Conservation (phyloP, 768 basidiomycete species). For the Tylopilus subfusipes region DNA sequence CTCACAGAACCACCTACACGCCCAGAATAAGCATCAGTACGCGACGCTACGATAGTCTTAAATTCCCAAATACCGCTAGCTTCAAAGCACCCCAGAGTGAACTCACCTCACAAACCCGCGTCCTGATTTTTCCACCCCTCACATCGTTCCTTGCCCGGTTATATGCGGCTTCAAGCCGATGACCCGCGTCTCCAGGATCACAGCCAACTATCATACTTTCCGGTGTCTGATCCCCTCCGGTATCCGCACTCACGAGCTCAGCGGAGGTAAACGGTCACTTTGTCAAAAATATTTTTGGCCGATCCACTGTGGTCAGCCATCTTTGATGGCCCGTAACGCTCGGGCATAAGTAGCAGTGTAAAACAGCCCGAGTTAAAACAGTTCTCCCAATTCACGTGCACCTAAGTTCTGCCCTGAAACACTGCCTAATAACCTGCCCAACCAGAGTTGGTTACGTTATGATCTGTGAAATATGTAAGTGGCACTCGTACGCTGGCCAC, state of each 20-base stretch:
- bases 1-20: not conserved
- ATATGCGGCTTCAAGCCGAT: not conserved
- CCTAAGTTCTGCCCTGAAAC: not conserved
- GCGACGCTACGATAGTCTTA: not conserved
- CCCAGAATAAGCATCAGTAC: not conserved
- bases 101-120: not conserved
- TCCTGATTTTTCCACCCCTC: not conserved
- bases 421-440: not conserved
- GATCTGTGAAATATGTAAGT: not conserved
- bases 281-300: not conserved
- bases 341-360: not conserved
- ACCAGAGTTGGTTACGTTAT: conserved; percentile 11
- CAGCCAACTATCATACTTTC: not conserved
- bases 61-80: conserved; percentile 4
- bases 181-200: conserved; percentile 5
- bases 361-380: not conserved
- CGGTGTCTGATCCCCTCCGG: not conserved
- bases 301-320: not conserved
- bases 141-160: not conserved
- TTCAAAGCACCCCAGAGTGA: not conserved
- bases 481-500: conserved; percentile 1
- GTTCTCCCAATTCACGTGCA: not conserved
- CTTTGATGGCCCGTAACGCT: not conserved
- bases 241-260: not conserved
- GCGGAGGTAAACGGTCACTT: not conserved